These are phyloP conservation scores for Microthlaspi erraticum DNA, from an alignment of 345 rosid species.

Conservation along the genomic window DNA sequence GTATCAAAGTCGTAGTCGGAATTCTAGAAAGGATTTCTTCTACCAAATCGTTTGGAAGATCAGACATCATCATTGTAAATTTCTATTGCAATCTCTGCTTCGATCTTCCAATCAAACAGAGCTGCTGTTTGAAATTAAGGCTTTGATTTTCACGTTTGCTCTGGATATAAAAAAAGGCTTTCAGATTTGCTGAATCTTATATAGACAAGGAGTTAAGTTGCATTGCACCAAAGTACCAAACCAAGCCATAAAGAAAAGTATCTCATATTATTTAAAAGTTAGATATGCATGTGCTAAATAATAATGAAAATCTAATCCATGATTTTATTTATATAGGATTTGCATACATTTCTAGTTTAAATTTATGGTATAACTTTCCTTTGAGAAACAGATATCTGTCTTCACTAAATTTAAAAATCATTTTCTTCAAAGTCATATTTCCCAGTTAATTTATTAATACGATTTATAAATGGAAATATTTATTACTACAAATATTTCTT, in stretches of 20 bases:
- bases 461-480: too few relatives aligned
- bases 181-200: neutral
- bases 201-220: constrained; percentile 1
- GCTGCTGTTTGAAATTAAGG: neutral
- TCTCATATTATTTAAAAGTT: neutral
- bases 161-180: too few relatives aligned
- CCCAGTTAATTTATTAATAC: too few relatives aligned
- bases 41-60: neutral
- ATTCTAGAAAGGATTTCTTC: neutral
- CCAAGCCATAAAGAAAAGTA: neutral
- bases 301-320: too few relatives aligned
- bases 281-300: too few relatives aligned
- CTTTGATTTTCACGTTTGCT: neutral
- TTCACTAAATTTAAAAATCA: too few relatives aligned
- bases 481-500: too few relatives aligned
- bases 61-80: neutral
- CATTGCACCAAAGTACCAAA: constrained; percentile 8
- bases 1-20: neutral
- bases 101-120: neutral
- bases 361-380: too few relatives aligned
- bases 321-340: too few relatives aligned
- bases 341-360: too few relatives aligned
- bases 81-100: constrained; percentile 7
- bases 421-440: too few relatives aligned
- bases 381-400: too few relatives aligned